phyloP scores from a whole-genome alignment of 1,139 yeast genomes.

The Tardiomyces blankii region DNA sequence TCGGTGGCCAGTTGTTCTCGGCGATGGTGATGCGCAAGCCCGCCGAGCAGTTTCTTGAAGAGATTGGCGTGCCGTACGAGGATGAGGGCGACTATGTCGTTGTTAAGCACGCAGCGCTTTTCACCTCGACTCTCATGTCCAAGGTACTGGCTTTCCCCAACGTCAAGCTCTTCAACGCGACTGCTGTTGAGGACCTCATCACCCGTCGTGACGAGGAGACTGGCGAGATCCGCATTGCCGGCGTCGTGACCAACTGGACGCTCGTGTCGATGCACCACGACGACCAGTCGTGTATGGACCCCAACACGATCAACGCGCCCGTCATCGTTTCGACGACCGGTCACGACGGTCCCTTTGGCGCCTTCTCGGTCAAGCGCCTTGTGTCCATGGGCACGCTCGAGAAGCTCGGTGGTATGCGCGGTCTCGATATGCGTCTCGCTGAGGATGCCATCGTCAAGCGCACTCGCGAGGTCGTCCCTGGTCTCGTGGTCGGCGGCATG shows the following conservation, averaged over 20 bases:
- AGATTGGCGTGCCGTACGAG: constrained; percentile 54
- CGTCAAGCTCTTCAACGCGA: constrained; percentile 68
- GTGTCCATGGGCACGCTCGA: constrained; percentile 27
- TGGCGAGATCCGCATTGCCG: constrained; percentile 57
- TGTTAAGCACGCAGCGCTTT: constrained; percentile 70
- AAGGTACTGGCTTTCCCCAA: constrained; percentile 64
- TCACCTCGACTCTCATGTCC: constrained; percentile 61
- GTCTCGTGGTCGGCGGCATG: constrained; percentile 72
- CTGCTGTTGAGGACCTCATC: constrained; percentile 72
- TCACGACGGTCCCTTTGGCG: constrained; percentile 80
- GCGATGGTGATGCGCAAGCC: constrained; percentile 79
- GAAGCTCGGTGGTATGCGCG: constrained; percentile 63
- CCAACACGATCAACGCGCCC: constrained; percentile 66
- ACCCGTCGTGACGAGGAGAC: constrained; percentile 49
- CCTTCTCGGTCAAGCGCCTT: constrained; percentile 55
- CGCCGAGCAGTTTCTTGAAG: constrained; percentile 56
- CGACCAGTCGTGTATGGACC: constrained; percentile 76
- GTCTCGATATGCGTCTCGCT: constrained; percentile 68
- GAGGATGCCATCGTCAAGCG: constrained; percentile 69
- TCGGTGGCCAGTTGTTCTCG: constrained; percentile 70
- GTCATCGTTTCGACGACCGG: constrained; percentile 67
- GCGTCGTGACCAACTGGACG: constrained; percentile 80
- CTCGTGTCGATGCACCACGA: constrained; percentile 67
- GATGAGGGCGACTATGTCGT: constrained; percentile 77
- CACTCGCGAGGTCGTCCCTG: constrained; percentile 58